These are phyloP conservation scores for Talaromyces stipitatus DNA, from an alignment of 495 filamentous ascomycete genomes.

Conservation along the genomic window DNA sequence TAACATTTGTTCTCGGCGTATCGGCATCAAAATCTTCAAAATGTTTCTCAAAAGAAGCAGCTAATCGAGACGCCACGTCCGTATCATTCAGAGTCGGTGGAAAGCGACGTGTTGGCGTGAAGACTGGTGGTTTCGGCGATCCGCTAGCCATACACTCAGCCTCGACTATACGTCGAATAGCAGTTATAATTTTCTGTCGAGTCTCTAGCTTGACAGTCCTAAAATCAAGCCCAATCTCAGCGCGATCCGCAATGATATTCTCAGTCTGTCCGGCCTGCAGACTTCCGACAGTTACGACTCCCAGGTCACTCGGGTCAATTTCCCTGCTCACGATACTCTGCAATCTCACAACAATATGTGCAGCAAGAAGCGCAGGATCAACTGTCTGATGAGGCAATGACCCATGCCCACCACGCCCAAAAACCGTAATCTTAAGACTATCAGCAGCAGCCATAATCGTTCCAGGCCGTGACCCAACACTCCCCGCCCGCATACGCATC, in stretches of 20 bases:
- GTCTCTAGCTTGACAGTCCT: conserved; percentile 32
- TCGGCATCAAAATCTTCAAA: conserved; percentile 37
- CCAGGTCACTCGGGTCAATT: conserved; percentile 37
- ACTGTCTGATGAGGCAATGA: conserved; percentile 42
- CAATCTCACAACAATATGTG: conserved; percentile 38
- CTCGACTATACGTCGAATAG: conserved; percentile 41
- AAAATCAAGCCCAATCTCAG: conserved; percentile 40
- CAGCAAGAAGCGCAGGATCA: conserved; percentile 44
- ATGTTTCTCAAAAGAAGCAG: conserved; percentile 23
- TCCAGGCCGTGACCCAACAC: conserved; percentile 26
- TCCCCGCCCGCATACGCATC: conserved; percentile 37
- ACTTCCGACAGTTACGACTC: conserved; percentile 44
- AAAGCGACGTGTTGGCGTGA: conserved; percentile 36
- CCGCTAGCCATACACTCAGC: conserved; percentile 42
- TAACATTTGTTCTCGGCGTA: conserved; percentile 27
- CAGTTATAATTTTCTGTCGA: conserved; percentile 29
- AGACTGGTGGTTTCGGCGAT: conserved; percentile 34
- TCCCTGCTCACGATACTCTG: conserved; percentile 46
- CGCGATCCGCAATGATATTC: conserved; percentile 44
- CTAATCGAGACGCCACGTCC: conserved; percentile 18
- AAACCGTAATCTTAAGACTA: conserved; percentile 43
- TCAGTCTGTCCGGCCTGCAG: conserved; percentile 44
- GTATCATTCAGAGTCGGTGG: conserved; percentile 37
- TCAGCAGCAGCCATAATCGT: conserved; percentile 43
- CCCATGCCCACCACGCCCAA: conserved; percentile 45